phyloP scores from a whole-genome alignment of 2,329 filamentous ascomycete genomes.

The Penicillium sp. region DNA sequence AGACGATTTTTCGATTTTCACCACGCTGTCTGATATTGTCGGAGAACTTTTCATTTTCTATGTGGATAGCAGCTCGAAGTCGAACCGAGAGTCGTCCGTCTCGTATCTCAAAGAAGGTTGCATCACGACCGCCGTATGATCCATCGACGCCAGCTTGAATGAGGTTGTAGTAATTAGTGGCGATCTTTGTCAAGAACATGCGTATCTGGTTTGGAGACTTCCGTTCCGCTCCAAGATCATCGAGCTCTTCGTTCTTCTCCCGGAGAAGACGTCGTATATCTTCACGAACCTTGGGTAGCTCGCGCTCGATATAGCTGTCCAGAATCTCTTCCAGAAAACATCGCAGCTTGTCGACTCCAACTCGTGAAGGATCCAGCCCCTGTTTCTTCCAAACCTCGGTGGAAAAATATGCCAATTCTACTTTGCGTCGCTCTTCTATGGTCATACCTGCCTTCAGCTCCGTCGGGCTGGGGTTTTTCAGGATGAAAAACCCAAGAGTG shows the following conservation, averaged over 20 bases:
- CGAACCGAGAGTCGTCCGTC: neutral
- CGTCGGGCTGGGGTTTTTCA: slow-evolving; percentile 27
- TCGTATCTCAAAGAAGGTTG: slow-evolving; percentile 9
- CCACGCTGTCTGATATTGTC: neutral
- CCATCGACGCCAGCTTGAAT: slow-evolving; percentile 23
- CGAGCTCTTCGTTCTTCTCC: slow-evolving; percentile 8
- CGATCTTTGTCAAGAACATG: slow-evolving; percentile 21
- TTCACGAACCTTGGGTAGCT: slow-evolving; percentile 21
- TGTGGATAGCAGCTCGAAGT: slow-evolving; percentile 4
- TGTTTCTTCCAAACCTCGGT: slow-evolving; percentile 18
- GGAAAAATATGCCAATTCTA: slow-evolving; percentile 18
- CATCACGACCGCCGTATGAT: slow-evolving; percentile 17
- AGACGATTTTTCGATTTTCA: slow-evolving; percentile 1
- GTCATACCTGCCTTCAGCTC: slow-evolving; percentile 11
- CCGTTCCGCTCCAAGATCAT: slow-evolving; percentile 15
- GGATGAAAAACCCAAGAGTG: slow-evolving; percentile 29
- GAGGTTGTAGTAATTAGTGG: slow-evolving; percentile 19
- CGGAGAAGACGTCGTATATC: slow-evolving; percentile 16
- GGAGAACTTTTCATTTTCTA: slow-evolving; percentile 1
- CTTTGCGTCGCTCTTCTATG: neutral
- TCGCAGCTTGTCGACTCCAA: slow-evolving; percentile 22
- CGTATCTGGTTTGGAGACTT: slow-evolving; percentile 16
- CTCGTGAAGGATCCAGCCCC: slow-evolving; percentile 14
- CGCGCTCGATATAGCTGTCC: slow-evolving; percentile 21
- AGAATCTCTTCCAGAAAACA: slow-evolving; percentile 21